phyloP scores from a whole-genome alignment of 1,284 basidiomycete species.

The Cutaneotrichosporon cavernicola region DNA sequence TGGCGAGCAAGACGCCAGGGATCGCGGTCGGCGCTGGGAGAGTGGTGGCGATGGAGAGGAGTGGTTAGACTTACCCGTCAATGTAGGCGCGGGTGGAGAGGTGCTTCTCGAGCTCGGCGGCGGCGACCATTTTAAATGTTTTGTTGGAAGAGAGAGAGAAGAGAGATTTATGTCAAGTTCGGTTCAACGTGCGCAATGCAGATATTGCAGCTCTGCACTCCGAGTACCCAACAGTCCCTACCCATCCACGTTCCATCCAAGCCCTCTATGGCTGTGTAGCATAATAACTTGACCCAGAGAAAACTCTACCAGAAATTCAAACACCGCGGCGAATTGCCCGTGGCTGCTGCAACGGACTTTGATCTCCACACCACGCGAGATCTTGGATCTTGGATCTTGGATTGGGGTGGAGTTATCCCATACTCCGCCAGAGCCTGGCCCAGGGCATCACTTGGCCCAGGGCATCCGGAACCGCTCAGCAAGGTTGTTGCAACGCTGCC shows the following conservation, averaged over 20 bases:
- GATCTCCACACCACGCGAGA: background rate
- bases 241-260: background rate
- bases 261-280: background rate
- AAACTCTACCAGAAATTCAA: background rate
- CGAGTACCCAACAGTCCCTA: background rate
- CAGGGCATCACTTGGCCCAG: too few species aligned
- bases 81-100: constrained; percentile 59
- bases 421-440: too few species aligned
- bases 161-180: background rate
- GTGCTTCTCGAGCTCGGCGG: constrained; percentile 77
- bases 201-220: background rate
- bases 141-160: constrained; percentile 11
- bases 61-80: constrained; percentile 41
- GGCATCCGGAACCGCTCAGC: too few species aligned
- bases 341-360: background rate
- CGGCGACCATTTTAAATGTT: constrained; percentile 64
- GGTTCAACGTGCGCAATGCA: constrained; percentile 2
- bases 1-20: background rate
- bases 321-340: constrained; percentile 2
- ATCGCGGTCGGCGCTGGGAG: background rate
- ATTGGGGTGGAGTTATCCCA: background rate
- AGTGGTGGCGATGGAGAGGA: background rate
- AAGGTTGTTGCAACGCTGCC: too few species aligned
- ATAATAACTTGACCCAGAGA: background rate
- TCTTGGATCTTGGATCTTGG: too few species aligned